phyloP scores from a whole-genome alignment of 208 protist genomes.

The Trypanosoma theileri region DNA sequence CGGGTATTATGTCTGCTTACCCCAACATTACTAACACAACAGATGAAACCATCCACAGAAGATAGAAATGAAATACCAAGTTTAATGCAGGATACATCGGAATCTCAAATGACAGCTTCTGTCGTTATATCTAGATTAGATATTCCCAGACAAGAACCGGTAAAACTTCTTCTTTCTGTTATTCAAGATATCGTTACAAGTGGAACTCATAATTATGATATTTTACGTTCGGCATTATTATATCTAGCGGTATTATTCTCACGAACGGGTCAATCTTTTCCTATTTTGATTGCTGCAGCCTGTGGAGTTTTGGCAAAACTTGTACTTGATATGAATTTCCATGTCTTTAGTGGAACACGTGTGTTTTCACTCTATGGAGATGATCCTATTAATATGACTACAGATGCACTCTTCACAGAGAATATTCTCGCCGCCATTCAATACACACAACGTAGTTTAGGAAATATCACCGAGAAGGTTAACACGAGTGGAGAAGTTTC shows the following conservation, averaged over 20 bases:
- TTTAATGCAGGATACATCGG: not conserved
- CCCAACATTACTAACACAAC: not conserved
- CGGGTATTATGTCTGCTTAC: constrained; percentile 33
- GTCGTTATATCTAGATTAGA: constrained; percentile 9
- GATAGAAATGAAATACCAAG: no score
- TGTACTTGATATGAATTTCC: constrained; percentile 61
- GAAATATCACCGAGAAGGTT: constrained; percentile 17
- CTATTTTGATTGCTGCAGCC: constrained; percentile 37
- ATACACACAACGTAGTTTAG: constrained; percentile 28
- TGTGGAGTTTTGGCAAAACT: constrained; percentile 57
- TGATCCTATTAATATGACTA: constrained; percentile 38
- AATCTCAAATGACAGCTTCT: not conserved
- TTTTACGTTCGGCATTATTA: constrained; percentile 59
- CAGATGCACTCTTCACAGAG: constrained; percentile 32
- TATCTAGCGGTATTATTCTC: constrained; percentile 54
- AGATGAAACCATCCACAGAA: not conserved
- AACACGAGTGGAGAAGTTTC: not conserved
- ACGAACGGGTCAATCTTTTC: constrained; percentile 22
- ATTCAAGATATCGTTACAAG: constrained; percentile 37
- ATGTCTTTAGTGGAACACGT: constrained; percentile 67
- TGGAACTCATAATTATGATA: constrained; percentile 68
- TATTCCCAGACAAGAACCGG: constrained; percentile 9
- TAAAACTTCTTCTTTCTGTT: constrained; percentile 41
- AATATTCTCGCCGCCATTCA: constrained; percentile 40
- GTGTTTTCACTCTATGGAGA: constrained; percentile 63